phyloP scores from a whole-genome alignment of 306 rosid species.

The Luffa acutangula region DNA sequence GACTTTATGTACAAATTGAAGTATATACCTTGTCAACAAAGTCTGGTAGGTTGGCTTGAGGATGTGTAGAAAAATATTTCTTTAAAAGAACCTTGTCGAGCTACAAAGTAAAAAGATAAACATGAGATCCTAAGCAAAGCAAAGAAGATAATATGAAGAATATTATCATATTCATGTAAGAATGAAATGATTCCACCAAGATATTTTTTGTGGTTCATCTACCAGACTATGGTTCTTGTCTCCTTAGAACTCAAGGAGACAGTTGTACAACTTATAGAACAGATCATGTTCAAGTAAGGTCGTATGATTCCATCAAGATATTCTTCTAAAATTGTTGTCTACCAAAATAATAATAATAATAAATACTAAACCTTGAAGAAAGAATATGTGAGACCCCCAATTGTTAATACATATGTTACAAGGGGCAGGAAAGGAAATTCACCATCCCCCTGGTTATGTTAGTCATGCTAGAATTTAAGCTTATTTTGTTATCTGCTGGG shows the following conservation, averaged over 20 bases:
- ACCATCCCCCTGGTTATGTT: no score
- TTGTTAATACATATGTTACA: no score
- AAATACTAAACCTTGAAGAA: neutral
- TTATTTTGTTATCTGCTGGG: no score
- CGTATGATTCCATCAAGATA: neutral
- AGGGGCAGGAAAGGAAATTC: no score
- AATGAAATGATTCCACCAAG: neutral
- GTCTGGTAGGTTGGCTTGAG: constrained; percentile 50
- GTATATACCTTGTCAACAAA: constrained; percentile 72
- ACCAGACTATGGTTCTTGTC: no score
- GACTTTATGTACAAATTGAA: neutral
- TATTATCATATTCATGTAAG: neutral
- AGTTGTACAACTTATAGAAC: no score
- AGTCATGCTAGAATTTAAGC: no score
- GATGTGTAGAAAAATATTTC: constrained; percentile 63
- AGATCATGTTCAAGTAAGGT: neutral
- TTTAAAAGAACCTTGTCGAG: constrained; percentile 75
- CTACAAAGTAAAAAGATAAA: constrained; percentile 35
- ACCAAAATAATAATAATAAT: neutral
- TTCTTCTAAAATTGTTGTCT: neutral
- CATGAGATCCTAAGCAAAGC: constrained; percentile 11
- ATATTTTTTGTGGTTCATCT: neutral
- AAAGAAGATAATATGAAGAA: constrained; percentile 21
- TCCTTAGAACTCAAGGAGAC: no score
- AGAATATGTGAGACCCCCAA: no score